Evolutionary conservation across 1,284 basidiomycete genomes (phyloP), one percentile per base, ranked within the genome.

Genomic region (Cryptococcus amylolentus): DNA sequence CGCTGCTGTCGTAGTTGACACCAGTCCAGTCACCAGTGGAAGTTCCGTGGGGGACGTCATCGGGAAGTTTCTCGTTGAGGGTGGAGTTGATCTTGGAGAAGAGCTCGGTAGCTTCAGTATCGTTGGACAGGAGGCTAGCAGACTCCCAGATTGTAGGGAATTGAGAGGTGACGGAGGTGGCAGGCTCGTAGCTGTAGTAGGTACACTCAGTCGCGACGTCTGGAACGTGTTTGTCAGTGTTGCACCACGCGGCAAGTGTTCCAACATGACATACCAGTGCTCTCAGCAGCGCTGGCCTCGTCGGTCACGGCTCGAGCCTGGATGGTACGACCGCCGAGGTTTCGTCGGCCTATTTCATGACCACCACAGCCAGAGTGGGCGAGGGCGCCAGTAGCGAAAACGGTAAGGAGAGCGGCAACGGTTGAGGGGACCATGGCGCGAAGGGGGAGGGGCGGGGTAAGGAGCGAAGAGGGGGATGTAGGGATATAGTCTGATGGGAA

Each of bases 101-200:
- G 18, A 78, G 61, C 1, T 53, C 44, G 12, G 62, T 52, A 3
- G 80, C 80, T 27, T 69, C 70, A 0, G 72, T 67, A 57, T 81
- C 80, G 23, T 66, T 66, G 0, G 66, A 35, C 2, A 79, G 62
- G 39, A 81, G 69, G 41, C 55, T 57, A 12, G 78, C 78, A 3
- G 72, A 73, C 8, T 71, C 43, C 78, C 78, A 80, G 49, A 71
- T 68, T 31, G 64, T 50, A 16, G 77, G 77, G 65, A 70, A 78
- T 9, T 63, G n/a, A n/a, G 62, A 39, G 39, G 58, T 55, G 56
- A 68, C 56, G 18, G 53, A 51, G 5, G 58, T 54, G 1, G 70
- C 65, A 18, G 67, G 69, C 9, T 60, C 52, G 62, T 77, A 75
- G 4, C 65, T 66, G 66, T 78, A 78, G 44, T 38, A 43, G 16